Percentiles rank a stretch among this genome's conserved stretches.
Evolutionary conservation across 192 early-diverging fungal species (phyloP).

Genomic region (Entomortierella parvispora): DNA sequence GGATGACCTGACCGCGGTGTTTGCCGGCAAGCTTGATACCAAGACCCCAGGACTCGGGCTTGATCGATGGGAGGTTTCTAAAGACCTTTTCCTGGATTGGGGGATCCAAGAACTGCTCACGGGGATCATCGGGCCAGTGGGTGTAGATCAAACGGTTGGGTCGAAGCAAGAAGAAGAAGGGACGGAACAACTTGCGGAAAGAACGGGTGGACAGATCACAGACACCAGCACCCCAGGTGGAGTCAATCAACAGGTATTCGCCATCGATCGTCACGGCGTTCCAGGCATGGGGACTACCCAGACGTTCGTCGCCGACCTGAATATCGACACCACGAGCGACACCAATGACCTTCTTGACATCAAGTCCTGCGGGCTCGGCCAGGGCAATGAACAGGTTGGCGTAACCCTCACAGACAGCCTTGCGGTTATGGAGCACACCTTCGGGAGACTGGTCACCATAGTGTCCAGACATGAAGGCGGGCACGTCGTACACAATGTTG

Average conservation of each 20-base stretch:
- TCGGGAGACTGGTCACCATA: conserved; percentile 37
- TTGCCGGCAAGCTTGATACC: conserved; percentile 43
- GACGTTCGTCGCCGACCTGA: conserved; percentile 47
- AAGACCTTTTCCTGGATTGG: conserved; percentile 57
- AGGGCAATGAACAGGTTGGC: conserved; percentile 63
- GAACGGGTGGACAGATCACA: conserved; percentile 34
- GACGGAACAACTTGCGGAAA: conserved; percentile 59
- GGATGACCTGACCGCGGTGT: conserved; percentile 33
- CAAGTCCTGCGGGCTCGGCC: conserved; percentile 54
- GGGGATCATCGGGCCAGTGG: conserved; percentile 62
- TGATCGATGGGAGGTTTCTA: conserved; percentile 53
- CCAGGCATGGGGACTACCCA: conserved; percentile 63
- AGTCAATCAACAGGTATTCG: conserved; percentile 64
- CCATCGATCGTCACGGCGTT: conserved; percentile 61
- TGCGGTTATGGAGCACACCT: conserved; percentile 50
- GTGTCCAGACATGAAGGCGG: conserved; percentile 50
- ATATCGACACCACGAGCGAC: conserved; percentile 59
- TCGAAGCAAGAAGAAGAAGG: conserved; percentile 64
- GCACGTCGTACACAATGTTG: conserved; percentile 63
- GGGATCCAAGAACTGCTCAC: conserved; percentile 60
- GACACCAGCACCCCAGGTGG: conserved; percentile 67
- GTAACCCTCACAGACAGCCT: conserved; percentile 68
- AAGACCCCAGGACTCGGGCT: conserved; percentile 45
- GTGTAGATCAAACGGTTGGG: conserved; percentile 65
- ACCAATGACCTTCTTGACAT: conserved; percentile 58